Conservation (phyloP, 768 basidiomycete genomes). For the Boletellus sp. region DNA sequence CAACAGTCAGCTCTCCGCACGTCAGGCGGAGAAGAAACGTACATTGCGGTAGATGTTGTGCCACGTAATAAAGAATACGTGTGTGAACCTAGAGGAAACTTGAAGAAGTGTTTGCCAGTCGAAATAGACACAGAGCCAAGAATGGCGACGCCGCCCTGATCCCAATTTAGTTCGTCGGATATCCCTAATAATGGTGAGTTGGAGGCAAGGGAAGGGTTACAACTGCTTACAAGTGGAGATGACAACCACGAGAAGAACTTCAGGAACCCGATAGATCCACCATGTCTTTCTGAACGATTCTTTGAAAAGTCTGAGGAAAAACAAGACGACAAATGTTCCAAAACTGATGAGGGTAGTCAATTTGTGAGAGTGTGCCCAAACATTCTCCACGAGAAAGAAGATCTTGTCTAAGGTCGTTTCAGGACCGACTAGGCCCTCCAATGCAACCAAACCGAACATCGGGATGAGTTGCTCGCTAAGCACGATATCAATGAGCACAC, state of each 20-base stretch:
- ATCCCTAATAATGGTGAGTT: conserved; percentile 46
- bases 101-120: conserved; percentile 60
- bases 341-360: conserved; percentile 76
- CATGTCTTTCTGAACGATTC: conserved; percentile 53
- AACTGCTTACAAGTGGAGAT: conserved; percentile 66
- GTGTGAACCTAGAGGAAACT: conserved; percentile 62
- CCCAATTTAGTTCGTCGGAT: conserved; percentile 69
- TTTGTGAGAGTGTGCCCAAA: conserved; percentile 52
- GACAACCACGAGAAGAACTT: conserved; percentile 86
- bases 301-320: conserved; percentile 59
- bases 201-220: neutral
- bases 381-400: conserved; percentile 64
- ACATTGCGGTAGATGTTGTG: conserved; percentile 87
- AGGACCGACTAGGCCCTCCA: conserved; percentile 54
- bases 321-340: conserved; percentile 59
- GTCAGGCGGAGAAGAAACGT: conserved; percentile 9
- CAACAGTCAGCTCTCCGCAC: neutral
- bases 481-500: neutral
- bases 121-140: conserved; percentile 73
- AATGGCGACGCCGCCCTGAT: conserved; percentile 74
- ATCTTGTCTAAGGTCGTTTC: conserved; percentile 74
- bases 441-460: conserved; percentile 74
- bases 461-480: conserved; percentile 79
- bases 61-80: conserved; percentile 64
- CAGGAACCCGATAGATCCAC: conserved; percentile 80